A percentile compares a stretch with the other conserved stretches of the same genome.
phyloP scores from a whole-genome alignment of 331 rosid species.

The Quercus phellos region DNA sequence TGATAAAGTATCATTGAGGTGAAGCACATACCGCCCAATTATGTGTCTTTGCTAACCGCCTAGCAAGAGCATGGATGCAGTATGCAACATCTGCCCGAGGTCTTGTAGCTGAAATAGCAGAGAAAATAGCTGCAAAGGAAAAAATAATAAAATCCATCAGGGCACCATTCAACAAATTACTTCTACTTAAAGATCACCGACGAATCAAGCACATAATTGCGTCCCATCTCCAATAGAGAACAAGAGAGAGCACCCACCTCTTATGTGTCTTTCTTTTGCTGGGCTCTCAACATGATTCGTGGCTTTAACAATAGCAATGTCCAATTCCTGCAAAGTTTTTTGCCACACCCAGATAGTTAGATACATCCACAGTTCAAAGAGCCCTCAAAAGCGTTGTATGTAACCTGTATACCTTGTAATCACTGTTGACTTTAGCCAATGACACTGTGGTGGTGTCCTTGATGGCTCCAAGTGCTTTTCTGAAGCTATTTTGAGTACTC shows the following conservation, averaged over 20 bases:
- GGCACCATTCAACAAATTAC: constrained; percentile 7
- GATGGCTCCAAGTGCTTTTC: constrained; percentile 95
- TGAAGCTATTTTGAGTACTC: constrained; percentile 78
- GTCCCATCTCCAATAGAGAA: constrained; percentile 4
- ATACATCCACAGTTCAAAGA: neutral
- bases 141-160: constrained; percentile 24
- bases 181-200: neutral
- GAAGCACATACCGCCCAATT: constrained; percentile 88
- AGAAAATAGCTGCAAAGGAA: constrained; percentile 69
- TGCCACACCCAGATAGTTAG: constrained; percentile 17
- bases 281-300: constrained; percentile 97
- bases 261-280: constrained; percentile 84
- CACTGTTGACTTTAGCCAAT: constrained; percentile 98
- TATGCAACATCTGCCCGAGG: constrained; percentile 99
- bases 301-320: constrained; percentile 88
- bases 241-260: constrained; percentile 50
- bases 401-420: constrained; percentile 69
- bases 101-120: constrained; percentile 92
- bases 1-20: constrained; percentile 6
- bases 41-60: constrained; percentile 89
- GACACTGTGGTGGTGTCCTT: constrained; percentile 97
- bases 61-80: constrained; percentile 94
- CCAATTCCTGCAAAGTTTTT: constrained; percentile 72
- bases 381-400: constrained; percentile 2
- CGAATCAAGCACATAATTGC: neutral